phyloP scores from a whole-genome alignment of 225 moss, liverwort and hornwort genomes.

The Lunularia cruciata region DNA sequence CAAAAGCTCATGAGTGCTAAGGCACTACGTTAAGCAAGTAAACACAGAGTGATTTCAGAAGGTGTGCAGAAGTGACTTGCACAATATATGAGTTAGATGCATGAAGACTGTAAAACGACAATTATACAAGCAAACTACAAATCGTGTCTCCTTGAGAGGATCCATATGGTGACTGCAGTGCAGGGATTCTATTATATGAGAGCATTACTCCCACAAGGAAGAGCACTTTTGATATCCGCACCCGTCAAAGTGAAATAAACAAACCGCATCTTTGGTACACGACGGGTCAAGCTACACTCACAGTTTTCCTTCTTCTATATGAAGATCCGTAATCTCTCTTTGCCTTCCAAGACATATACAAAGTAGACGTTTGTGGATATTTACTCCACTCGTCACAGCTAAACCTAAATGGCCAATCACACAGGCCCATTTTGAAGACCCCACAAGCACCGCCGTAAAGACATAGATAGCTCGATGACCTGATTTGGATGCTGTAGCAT shows the following conservation, averaged over 20 bases:
- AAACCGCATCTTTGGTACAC: not conserved
- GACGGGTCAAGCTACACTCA: constrained; percentile 7
- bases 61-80: too few species aligned
- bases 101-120: not conserved
- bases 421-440: constrained; percentile 25
- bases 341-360: constrained; percentile 1
- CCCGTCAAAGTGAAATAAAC: constrained; percentile 1
- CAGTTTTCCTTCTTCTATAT: not conserved
- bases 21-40: too few species aligned
- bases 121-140: not conserved
- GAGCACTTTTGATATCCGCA: constrained; percentile 1
- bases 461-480: constrained; percentile 47
- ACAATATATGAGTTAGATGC: not conserved
- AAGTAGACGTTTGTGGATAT: not conserved
- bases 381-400: not conserved
- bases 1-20: too few species aligned
- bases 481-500: constrained; percentile 62
- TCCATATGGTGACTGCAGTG: not conserved
- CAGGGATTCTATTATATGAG: not conserved
- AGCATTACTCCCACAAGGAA: too few species aligned
- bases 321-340: not conserved
- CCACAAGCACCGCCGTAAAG: constrained; percentile 57
- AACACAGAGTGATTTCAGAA: too few species aligned
- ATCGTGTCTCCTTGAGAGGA: not conserved
- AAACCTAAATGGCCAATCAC: not conserved